Conservation (phyloP, 441 rosid species). For the Manihot esculenta region DNA sequence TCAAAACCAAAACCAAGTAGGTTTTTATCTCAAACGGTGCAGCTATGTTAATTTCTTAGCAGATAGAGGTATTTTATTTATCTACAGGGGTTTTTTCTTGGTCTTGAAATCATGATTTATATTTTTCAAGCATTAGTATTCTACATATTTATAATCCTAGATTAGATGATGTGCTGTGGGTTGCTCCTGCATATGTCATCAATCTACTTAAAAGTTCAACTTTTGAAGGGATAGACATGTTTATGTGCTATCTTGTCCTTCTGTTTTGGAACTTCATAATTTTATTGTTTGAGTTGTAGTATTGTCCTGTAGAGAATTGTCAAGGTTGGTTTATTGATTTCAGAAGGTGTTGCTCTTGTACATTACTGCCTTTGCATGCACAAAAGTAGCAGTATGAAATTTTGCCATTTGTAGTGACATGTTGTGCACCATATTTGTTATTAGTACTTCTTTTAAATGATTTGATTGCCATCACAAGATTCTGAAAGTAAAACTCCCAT, state of each 20-base stretch:
- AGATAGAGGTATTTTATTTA: neutral
- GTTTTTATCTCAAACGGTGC: neutral
- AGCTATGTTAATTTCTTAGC: neutral
- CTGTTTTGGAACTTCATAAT: neutral
- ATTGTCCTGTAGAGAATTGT: neutral
- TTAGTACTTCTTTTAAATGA: neutral
- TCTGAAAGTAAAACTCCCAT: conserved; percentile 16
- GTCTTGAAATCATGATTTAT: neutral
- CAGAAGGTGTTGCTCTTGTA: neutral
- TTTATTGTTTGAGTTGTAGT: neutral
- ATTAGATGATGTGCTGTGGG: neutral
- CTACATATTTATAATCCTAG: neutral
- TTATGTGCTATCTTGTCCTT: neutral
- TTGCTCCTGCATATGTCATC: neutral
- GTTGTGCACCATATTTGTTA: neutral
- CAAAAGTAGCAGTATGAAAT: neutral
- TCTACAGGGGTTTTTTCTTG: neutral
- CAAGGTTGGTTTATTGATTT: neutral
- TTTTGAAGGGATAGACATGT: no score
- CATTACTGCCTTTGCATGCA: neutral
- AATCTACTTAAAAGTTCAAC: no score
- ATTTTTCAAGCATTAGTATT: neutral
- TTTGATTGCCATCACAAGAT: conserved; percentile 22
- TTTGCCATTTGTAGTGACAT: neutral
- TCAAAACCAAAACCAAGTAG: neutral